These are phyloP conservation scores for Microdochium paspali DNA, from an alignment of 2,329 filamentous ascomycete species.

Conservation along the genomic window DNA sequence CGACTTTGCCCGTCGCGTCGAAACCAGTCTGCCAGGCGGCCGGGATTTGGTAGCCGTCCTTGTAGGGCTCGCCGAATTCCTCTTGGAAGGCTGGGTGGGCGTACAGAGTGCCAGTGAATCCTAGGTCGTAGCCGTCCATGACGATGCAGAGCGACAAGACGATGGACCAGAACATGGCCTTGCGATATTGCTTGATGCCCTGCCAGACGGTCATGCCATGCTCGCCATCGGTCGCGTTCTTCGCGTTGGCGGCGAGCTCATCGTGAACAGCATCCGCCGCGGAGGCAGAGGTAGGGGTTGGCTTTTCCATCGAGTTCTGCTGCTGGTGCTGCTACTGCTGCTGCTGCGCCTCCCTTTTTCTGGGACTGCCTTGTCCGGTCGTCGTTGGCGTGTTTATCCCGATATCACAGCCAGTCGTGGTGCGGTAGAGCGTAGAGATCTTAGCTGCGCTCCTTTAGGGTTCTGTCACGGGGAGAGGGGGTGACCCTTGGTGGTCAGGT, in stretches of 20 bases:
- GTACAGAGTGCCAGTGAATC: constrained; percentile 22
- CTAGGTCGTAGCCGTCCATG: constrained; percentile 25
- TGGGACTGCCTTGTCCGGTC: neutral
- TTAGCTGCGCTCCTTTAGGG: neutral
- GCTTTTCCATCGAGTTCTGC: neutral
- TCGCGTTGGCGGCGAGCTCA: neutral
- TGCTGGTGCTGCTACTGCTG: neutral
- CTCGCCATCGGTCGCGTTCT: neutral
- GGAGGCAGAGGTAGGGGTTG: neutral
- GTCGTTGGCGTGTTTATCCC: neutral
- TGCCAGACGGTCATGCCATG: neutral
- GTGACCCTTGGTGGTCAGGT: neutral
- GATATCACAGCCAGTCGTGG: neutral
- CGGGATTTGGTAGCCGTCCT: constrained; percentile 14
- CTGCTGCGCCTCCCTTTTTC: neutral
- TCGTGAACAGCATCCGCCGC: neutral
- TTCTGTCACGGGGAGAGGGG: neutral
- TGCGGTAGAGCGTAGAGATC: neutral
- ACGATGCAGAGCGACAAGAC: constrained; percentile 10
- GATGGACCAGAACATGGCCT: constrained; percentile 8
- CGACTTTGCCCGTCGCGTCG: constrained; percentile 31
- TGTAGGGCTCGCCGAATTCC: constrained; percentile 14
- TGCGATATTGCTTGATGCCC: constrained; percentile 1
- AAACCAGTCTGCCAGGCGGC: constrained; percentile 37
- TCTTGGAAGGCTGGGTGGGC: constrained; percentile 17